Evolutionary conservation across 208 protist genomes (phyloP).

Genomic region (Hexamita inflata): DNA sequence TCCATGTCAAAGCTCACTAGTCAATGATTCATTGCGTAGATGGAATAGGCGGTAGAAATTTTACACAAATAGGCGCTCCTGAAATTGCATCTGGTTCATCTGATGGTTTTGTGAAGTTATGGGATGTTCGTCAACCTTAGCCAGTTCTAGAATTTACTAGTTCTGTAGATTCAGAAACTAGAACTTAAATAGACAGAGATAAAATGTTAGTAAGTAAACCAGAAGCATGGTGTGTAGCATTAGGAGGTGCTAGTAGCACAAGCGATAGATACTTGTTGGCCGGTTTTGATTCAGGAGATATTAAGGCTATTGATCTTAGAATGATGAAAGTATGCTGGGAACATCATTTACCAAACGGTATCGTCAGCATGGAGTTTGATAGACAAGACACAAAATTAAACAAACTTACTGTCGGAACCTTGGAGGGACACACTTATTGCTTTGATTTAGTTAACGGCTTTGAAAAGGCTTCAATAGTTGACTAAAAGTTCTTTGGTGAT

Average conservation of each 20-base stretch:
- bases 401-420: neutral
- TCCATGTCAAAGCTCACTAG: constrained; percentile 11
- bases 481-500: neutral
- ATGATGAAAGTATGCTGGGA: neutral
- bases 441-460: neutral
- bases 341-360: constrained; percentile 21
- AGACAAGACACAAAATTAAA: constrained; percentile 7
- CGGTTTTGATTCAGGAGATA: constrained; percentile 18
- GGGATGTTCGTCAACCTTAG: neutral
- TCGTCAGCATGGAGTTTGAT: constrained; percentile 6
- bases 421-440: constrained; percentile 12
- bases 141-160: neutral
- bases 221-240: constrained; percentile 16
- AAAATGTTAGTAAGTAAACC: neutral
- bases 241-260: neutral
- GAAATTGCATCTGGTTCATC: constrained; percentile 8
- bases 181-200: neutral
- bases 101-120: constrained; percentile 22
- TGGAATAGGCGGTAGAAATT: constrained; percentile 14
- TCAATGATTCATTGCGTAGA: constrained; percentile 15
- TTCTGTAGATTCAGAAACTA: neutral
- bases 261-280: neutral
- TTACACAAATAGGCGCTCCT: neutral
- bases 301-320: constrained; percentile 12
- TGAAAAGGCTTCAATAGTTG: neutral